Percentiles rank a stretch among this genome's conserved stretches.
Evolutionary conservation across 306 rosid genomes (phyloP).

Genomic region (Fragaria nilgerrensis): DNA sequence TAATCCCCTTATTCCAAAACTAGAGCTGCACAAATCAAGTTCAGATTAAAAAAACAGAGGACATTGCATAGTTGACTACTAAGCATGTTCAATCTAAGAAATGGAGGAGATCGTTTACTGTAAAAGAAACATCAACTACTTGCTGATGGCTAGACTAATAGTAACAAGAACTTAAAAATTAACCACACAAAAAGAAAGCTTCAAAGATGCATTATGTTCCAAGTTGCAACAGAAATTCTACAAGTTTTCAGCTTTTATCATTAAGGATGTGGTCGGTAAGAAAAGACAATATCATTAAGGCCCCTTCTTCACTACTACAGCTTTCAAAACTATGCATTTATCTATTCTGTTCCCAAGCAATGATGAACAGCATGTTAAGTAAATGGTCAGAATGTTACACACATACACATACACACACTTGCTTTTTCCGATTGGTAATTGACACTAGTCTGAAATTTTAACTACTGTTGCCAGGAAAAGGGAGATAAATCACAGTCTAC

Average conservation of each 20-base stretch:
- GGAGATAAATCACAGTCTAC: background rate
- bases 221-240: background rate
- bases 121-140: background rate
- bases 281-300: background rate
- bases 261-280: too few species aligned
- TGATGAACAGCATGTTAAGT: conserved; percentile 1
- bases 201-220: background rate
- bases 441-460: background rate
- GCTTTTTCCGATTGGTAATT: background rate
- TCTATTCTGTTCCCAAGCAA: background rate
- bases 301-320: background rate
- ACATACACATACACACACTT: background rate
- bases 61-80: background rate
- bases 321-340: background rate
- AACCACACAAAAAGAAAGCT: background rate
- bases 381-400: background rate
- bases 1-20: background rate
- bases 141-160: background rate
- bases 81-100: background rate
- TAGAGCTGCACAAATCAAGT: background rate
- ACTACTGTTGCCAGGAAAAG: background rate
- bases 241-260: background rate
- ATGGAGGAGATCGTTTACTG: background rate
- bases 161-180: background rate
- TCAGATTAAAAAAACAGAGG: background rate